These are phyloP conservation scores for Kwoniella sp. DNA, from an alignment of 768 basidiomycete genomes.

Conservation along the genomic window DNA sequence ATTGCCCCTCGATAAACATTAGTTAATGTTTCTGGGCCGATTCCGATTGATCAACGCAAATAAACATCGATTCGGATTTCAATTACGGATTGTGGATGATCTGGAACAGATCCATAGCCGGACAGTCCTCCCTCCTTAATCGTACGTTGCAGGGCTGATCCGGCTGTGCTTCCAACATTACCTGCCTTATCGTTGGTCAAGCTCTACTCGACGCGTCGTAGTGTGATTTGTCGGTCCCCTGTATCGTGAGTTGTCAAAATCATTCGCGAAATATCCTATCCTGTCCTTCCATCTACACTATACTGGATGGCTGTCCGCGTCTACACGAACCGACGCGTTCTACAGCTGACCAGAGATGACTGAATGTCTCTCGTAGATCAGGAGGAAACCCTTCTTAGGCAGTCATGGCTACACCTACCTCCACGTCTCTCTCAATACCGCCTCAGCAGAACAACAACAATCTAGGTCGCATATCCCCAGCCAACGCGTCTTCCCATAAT, in stretches of 20 bases:
- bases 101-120: not conserved
- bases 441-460: conserved; percentile 5
- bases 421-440: conserved; percentile 17
- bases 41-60: not conserved
- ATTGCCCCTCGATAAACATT: not conserved
- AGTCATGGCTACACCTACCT: conserved; percentile 21
- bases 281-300: too few species aligned
- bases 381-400: not conserved
- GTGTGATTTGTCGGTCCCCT: not conserved
- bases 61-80: not conserved
- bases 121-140: not conserved
- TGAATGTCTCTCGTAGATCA: not conserved
- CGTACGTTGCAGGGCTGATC: not conserved
- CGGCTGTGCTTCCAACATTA: not conserved
- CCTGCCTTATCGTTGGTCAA: not conserved
- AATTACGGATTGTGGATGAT: not conserved
- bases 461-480: conserved; percentile 16
- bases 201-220: not conserved
- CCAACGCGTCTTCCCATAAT: conserved; percentile 3
- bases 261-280: too few species aligned
- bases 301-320: not conserved
- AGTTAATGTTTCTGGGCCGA: not conserved
- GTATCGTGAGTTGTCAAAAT: not conserved
- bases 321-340: not conserved
- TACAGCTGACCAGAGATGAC: not conserved